Evolutionary conservation across 2,329 filamentous ascomycete genomes (phyloP), one percentile per base, ranked within the genome.

Genomic region (Diplodia seriata): DNA sequence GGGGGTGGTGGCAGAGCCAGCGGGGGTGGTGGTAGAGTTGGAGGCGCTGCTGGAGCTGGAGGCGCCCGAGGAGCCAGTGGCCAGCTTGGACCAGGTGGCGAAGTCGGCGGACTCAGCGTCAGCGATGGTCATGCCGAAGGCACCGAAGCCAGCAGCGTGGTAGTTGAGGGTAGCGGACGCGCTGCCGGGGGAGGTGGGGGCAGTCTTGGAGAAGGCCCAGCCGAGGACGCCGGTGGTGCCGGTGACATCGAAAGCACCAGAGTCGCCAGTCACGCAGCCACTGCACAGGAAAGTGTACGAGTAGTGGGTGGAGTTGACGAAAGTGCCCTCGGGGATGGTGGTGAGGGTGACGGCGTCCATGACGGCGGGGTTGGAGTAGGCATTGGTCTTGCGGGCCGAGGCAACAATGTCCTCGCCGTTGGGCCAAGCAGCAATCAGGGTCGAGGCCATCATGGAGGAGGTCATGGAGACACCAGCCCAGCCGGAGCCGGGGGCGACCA

Each of bases 221-320:
- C 75, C 76, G 55, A 78, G 67, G 11, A 78, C 70, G 66, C 74
- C 76, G 40, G 69, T 70, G 31, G 57, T 68, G 7, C 71, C 50
- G 38, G 65, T 70, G 33, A 71, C 68, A 1, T 74, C 72, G 68
- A 78, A 71, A 36, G 73, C 70, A 4, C 75, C 69, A 20, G 71
- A 73, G 68, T 74, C 72, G 18, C 72, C 69, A 50, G 72, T 74
- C 53, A 80, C 74, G 64, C 77, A 79, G 43, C 75, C 75, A 18
- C 73, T 75, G 73, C 85, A 87, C 38, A 87, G 79, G 75, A 86
- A 87, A 1, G 85, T 87, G 71, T 84, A 86, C 7, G 83, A 83
- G 70, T 83, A 83, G 61, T 85, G 83, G 1, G 84, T 86, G 66
- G 78, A 77, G 77, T 86, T 87, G 67, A 85, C 76, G 9, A 80